These are phyloP conservation scores for Fusarium irregulare DNA, from an alignment of 2,329 filamentous ascomycete genomes.

Conservation along the genomic window DNA sequence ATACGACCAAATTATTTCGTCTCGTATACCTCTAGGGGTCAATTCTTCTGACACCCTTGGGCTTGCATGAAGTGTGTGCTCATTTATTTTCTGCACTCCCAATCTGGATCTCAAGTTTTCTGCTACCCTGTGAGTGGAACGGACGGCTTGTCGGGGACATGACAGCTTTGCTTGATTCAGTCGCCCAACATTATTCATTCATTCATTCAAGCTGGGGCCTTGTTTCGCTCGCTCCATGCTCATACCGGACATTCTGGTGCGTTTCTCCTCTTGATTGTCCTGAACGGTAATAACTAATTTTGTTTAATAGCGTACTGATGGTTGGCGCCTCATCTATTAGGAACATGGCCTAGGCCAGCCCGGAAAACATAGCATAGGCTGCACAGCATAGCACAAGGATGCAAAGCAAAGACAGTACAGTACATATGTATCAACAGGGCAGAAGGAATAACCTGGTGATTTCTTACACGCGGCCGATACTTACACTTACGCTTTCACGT, in stretches of 20 bases:
- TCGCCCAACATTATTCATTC: not conserved
- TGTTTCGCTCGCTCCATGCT: conserved; percentile 13
- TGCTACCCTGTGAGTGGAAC: not conserved
- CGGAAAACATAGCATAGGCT: conserved; percentile 18
- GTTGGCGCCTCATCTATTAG: conserved; percentile 39
- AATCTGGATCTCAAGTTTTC: not conserved
- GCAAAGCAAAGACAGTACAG: conserved; percentile 4
- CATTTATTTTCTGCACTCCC: not conserved
- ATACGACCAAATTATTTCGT: no score
- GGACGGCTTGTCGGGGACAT: conserved; percentile 29
- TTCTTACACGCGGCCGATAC: conserved; percentile 32
- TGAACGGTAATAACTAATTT: conserved; percentile 21
- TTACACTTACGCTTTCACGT: conserved; percentile 38
- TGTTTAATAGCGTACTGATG: conserved; percentile 24
- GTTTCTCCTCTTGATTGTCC: conserved; percentile 1
- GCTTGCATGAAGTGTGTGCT: not conserved
- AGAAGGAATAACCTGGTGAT: conserved; percentile 19
- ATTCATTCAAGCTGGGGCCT: conserved; percentile 11
- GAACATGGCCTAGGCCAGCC: conserved; percentile 19
- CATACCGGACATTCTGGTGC: conserved; percentile 11
- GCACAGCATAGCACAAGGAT: conserved; percentile 19
- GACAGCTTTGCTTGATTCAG: conserved; percentile 12
- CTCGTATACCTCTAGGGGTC: no score
- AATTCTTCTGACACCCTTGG: no score
- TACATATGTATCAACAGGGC: conserved; percentile 12